A percentile compares a stretch with the other conserved stretches of the same genome.
These are phyloP conservation scores for Ogataea paraovalis DNA, from an alignment of 805 yeast species.

Conservation along the genomic window DNA sequence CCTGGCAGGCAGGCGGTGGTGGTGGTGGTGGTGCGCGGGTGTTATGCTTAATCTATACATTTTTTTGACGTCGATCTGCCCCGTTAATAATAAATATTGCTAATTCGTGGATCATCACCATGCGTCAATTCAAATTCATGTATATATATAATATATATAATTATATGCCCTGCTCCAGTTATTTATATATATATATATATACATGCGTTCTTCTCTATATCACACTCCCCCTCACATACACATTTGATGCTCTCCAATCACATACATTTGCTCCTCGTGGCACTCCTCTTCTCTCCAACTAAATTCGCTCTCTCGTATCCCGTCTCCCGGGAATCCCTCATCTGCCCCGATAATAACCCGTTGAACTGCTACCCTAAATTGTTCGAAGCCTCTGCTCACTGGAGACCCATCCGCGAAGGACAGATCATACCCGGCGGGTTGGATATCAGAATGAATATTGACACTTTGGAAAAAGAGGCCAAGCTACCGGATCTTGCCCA, in stretches of 20 bases:
- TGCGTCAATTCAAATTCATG: too few species aligned
- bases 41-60: too few species aligned
- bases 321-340: slow-evolving; percentile 9
- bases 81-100: too few species aligned
- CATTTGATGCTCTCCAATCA: neutral
- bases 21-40: too few species aligned
- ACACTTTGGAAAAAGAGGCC: slow-evolving; percentile 69
- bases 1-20: too few species aligned
- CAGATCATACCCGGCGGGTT: slow-evolving; percentile 79
- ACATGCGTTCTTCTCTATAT: too few species aligned
- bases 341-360: slow-evolving; percentile 41
- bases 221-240: too few species aligned
- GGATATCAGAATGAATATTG: slow-evolving; percentile 70
- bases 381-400: slow-evolving; percentile 61
- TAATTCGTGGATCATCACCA: too few species aligned
- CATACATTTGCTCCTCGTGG: neutral
- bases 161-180: too few species aligned
- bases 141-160: too few species aligned
- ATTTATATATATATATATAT: too few species aligned
- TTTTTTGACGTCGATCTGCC: too few species aligned
- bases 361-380: slow-evolving; percentile 57
- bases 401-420: slow-evolving; percentile 68
- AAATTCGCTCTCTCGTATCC: neutral
- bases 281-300: slow-evolving; percentile 9
- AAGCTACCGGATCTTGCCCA: slow-evolving; percentile 40